Evolutionary conservation across 768 basidiomycete species (phyloP), one percentile per base, ranked within the genome.

Genomic region (Hericium erinaceus): DNA sequence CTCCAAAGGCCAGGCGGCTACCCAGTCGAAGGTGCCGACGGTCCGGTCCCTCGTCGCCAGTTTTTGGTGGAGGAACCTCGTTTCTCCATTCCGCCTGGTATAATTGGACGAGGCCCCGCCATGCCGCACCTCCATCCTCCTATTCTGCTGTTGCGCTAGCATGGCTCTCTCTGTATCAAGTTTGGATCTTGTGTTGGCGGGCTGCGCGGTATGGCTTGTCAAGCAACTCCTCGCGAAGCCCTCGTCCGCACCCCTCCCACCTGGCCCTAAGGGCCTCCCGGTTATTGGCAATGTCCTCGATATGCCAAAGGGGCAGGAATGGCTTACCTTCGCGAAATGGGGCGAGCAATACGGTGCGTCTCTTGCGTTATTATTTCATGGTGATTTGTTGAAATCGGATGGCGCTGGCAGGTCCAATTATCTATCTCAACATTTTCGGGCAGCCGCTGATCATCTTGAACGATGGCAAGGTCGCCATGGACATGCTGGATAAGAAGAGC

Each of bases 71-170:
- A 10, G 33, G 33, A 33, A 33, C 2, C 33, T 33, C 33, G 33
- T 33, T 33, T 33, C 9, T 33, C 33, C 33, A 33, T 33, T 8
- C 33, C 9, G 33, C 33, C 33, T 33, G 33, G 33, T 33, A 33
- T 33, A 33, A 33, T 33, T 33, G 33, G 33, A 33, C 33, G 33
- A 33, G 33, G 33, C 8, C 33, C 33, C 9, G 33, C 33, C 33
- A 8, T 33, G 33, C 44, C 18, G 12, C 16, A 50, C 49, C 26
- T 3, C 26, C 48, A 15, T 12, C 16, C 26, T 49, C 49, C 7
- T 49, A 33, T 26, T 58, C 5, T 48, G 71, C 70, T 75, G 18
- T 69, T 46, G 44, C 44, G 44, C n/a, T 20, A 46, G 44, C 44
- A 46, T 46, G 44, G 10, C 44, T 46, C 44, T 46, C 44, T 46